Evolutionary conservation across 345 rosid species (phyloP).

Genomic region (Durio zibethinus): DNA sequence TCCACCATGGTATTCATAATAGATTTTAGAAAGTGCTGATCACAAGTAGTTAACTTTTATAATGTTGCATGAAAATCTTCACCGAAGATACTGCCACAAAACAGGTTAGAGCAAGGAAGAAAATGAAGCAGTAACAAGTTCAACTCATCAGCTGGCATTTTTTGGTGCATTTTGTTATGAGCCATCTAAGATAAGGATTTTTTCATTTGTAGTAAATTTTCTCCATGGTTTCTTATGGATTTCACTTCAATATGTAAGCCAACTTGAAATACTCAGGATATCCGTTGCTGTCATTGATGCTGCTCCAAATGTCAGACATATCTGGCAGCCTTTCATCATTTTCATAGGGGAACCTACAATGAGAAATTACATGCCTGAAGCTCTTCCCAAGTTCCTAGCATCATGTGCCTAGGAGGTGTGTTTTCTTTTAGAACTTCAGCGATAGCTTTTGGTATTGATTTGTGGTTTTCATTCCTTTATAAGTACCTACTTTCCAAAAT

Average conservation of each 20-base stretch:
- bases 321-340: background rate
- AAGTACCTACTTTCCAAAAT: background rate
- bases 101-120: background rate
- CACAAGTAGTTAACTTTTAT: background rate
- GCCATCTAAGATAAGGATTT: background rate
- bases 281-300: background rate
- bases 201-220: background rate
- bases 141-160: background rate
- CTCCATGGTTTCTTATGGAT: background rate
- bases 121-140: background rate
- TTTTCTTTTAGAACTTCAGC: background rate
- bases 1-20: background rate
- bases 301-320: background rate
- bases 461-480: background rate
- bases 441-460: background rate
- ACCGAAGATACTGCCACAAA: background rate
- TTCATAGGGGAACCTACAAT: background rate
- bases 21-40: background rate
- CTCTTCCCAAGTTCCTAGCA: background rate
- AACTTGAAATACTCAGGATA: background rate
- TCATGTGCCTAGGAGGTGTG: background rate
- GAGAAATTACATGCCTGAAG: constrained; percentile 6
- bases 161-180: background rate
- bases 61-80: background rate
- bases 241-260: background rate